Percentiles rank a stretch among this genome's conserved stretches.
Evolutionary conservation across 495 filamentous ascomycete species (phyloP).

Genomic region (Penicillium psychrofluorescens): DNA sequence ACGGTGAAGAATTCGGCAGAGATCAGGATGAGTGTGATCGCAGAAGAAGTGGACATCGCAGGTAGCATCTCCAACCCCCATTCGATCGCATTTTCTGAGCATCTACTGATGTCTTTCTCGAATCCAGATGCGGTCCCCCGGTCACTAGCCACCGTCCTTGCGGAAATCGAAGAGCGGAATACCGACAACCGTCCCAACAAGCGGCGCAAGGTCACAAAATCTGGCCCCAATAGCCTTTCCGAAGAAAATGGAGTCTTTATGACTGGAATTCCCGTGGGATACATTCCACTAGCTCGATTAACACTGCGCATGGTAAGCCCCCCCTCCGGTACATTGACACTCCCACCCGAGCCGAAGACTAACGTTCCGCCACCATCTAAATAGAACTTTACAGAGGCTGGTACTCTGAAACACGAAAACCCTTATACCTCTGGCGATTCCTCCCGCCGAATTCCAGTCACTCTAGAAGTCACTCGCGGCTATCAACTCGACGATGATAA

Average conservation of each 20-base stretch:
- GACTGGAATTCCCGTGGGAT: conserved; percentile 18
- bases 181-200: conserved; percentile 20
- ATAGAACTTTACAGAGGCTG: conserved; percentile 12
- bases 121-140: conserved; percentile 17
- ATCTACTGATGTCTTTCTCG: conserved; percentile 5
- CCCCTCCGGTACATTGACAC: not conserved
- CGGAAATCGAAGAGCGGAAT: conserved; percentile 6
- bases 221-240: conserved; percentile 13
- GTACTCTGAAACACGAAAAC: not conserved
- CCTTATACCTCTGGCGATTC: not conserved
- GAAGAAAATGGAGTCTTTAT: conserved; percentile 11
- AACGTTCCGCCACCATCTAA: conserved; percentile 2
- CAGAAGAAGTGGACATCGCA: conserved; percentile 11
- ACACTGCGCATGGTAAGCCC: conserved; percentile 25
- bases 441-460: conserved; percentile 8
- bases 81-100: not conserved
- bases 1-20: too few species aligned
- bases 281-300: conserved; percentile 32
- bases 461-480: conserved; percentile 2
- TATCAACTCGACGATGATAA: not conserved
- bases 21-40: not conserved
- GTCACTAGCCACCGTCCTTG: conserved; percentile 18
- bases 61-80: conserved; percentile 7
- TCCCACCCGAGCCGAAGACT: not conserved
- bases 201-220: conserved; percentile 26